These are phyloP conservation scores for Auriscalpium vulgare DNA, from an alignment of 768 basidiomycete species.

Conservation along the genomic window DNA sequence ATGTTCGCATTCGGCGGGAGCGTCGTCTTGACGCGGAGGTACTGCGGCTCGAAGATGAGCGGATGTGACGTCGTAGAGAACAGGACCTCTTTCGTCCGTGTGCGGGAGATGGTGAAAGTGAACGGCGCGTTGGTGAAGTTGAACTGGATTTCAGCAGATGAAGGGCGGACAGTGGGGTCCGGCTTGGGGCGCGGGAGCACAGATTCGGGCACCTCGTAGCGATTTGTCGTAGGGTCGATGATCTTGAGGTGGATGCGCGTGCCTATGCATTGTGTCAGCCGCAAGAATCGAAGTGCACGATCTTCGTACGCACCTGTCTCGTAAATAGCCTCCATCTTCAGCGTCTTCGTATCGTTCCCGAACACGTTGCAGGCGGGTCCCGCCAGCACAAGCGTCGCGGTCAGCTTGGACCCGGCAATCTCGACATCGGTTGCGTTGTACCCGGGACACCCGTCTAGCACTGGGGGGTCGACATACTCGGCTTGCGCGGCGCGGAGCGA, in stretches of 20 bases:
- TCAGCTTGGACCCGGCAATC: constrained; percentile 30
- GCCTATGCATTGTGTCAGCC: constrained; percentile 21
- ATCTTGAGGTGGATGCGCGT: constrained; percentile 61
- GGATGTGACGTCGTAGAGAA: constrained; percentile 55
- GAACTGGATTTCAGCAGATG: constrained; percentile 43
- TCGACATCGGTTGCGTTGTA: constrained; percentile 44
- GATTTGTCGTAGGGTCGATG: constrained; percentile 36
- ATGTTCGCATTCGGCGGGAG: constrained; percentile 58
- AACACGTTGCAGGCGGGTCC: constrained; percentile 50
- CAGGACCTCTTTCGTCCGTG: constrained; percentile 41
- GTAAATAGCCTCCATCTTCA: constrained; percentile 47
- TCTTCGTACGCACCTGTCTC: constrained; percentile 37
- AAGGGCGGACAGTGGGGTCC: constrained; percentile 20
- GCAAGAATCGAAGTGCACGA: neutral
- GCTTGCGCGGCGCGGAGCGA: constrained; percentile 8
- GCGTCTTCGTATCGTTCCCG: constrained; percentile 41
- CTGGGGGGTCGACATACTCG: constrained; percentile 17
- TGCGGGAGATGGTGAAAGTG: constrained; percentile 48
- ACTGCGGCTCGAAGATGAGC: constrained; percentile 71
- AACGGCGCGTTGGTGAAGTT: constrained; percentile 53
- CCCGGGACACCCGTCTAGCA: constrained; percentile 52
- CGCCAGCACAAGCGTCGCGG: constrained; percentile 44
- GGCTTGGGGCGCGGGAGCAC: constrained; percentile 48
- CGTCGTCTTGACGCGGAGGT: constrained; percentile 62
- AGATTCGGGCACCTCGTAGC: constrained; percentile 58